These are phyloP conservation scores for Boletus reticuloceps DNA, from an alignment of 768 basidiomycete genomes.

Conservation along the genomic window DNA sequence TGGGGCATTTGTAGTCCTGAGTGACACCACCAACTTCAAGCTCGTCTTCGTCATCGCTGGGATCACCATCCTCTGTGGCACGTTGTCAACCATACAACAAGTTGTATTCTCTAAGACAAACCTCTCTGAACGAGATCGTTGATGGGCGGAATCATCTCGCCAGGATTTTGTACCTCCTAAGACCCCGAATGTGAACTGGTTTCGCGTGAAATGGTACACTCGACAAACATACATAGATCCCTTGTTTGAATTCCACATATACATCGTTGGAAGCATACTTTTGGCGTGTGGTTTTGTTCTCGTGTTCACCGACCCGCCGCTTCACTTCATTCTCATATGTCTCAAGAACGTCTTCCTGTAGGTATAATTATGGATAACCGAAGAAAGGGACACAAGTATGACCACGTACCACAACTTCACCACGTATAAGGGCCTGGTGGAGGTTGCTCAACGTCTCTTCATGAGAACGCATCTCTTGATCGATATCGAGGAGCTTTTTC, in stretches of 20 bases:
- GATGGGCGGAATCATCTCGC: slow-evolving; percentile 71
- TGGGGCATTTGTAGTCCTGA: slow-evolving; percentile 81
- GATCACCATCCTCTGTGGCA: slow-evolving; percentile 69
- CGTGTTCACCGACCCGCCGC: slow-evolving; percentile 45
- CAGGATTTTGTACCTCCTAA: slow-evolving; percentile 68
- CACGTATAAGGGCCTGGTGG: slow-evolving; percentile 52
- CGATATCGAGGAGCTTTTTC: slow-evolving; percentile 66
- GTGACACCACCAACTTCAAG: slow-evolving; percentile 84
- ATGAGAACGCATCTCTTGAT: slow-evolving; percentile 58
- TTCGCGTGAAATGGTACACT: not conserved
- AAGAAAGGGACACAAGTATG: not conserved
- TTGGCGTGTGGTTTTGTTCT: slow-evolving; percentile 66
- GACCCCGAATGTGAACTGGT: slow-evolving; percentile 6
- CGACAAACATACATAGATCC: slow-evolving; percentile 56
- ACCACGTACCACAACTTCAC: slow-evolving; percentile 56
- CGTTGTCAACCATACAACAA: not conserved
- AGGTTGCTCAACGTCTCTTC: slow-evolving; percentile 52
- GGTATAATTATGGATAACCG: not conserved
- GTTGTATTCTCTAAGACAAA: slow-evolving; percentile 21
- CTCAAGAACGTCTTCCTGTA: slow-evolving; percentile 51
- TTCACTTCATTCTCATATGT: slow-evolving; percentile 50
- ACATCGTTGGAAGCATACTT: slow-evolving; percentile 65
- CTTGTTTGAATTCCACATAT: slow-evolving; percentile 62
- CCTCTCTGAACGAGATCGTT: slow-evolving; percentile 71
- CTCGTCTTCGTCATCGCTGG: slow-evolving; percentile 84